Evolutionary conservation across 345 rosid genomes (phyloP), one percentile per base, ranked within the genome.

Genomic region (Populus ilicifolia): DNA sequence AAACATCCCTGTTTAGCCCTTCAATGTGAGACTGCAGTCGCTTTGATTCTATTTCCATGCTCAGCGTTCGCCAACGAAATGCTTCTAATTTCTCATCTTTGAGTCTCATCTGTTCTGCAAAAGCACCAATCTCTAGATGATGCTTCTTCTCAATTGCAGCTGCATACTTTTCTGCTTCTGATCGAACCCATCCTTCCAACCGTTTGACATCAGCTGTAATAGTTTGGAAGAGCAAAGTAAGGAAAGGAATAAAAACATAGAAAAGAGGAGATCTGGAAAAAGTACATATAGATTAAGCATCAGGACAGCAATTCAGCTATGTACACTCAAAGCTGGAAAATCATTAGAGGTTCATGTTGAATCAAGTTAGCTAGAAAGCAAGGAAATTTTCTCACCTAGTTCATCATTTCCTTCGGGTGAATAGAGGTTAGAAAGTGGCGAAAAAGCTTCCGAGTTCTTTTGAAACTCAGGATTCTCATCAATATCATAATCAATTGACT

Each of bases 31-130:
- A 85, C 80, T 86, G 88, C 79, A 91, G 75, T 65, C 87, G 86
- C 87, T 88, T 91, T 65, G 92, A 86, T 83, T 96, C 99, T 64
- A 91, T 77, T 73, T 96, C 97, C 87, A 86, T 85, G 86, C 94
- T 90, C 84, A 91, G 84, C 75, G 88, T 71, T 81, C 80, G 86
- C 96, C 92, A 88, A n/a, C 87, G 92, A 48, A 81, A 84, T 69
- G 88, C 88, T 86, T 93, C 97, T 71, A 93, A 74, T 71, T 89
- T 93, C 81, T 96, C 96, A 70, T 92, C 96, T 83, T 92, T 92
- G 64, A 88, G 81, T 76, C 96, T 87, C 90, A 93, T 84, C 77
- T 90, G 90, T 79, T 93, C 91, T 11, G 86, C 88, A 84, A 89
- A 91, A 39, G 89, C 94, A 44, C 87, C 92, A 50, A 91, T 76